phyloP scores from a whole-genome alignment of 257 asterid genomes.

The Lavandula angustifolia region DNA sequence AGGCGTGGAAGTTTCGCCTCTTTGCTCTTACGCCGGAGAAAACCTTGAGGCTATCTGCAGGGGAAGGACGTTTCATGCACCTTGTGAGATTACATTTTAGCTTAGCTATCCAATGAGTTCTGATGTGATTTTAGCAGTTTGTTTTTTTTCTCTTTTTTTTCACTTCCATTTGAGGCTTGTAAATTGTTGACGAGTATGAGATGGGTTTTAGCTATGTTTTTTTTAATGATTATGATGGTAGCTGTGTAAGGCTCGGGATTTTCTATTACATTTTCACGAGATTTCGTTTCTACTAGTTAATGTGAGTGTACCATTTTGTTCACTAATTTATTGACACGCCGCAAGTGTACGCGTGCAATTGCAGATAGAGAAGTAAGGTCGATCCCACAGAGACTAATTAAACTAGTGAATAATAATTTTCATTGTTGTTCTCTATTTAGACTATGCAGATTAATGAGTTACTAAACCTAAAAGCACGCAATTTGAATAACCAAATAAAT shows the following conservation, averaged over 20 bases:
- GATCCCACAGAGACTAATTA: too few species aligned
- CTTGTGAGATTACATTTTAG: constrained; percentile 85
- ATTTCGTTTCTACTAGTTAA: too few species aligned
- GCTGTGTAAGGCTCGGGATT: neutral
- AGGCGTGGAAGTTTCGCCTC: constrained; percentile 97
- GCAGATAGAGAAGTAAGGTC: too few species aligned
- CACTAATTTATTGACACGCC: too few species aligned
- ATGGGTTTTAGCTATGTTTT: constrained; percentile 1
- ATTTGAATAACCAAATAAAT: too few species aligned
- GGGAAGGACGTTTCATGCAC: constrained; percentile 93
- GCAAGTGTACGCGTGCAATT: too few species aligned
- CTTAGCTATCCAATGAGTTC: constrained; percentile 19
- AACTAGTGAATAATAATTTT: too few species aligned
- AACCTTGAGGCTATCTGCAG: constrained; percentile 93
- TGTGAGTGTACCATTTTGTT: too few species aligned
- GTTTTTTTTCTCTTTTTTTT: neutral
- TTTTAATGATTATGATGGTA: constrained; percentile 15
- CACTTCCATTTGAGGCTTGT: constrained; percentile 35
- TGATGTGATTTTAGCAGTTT: constrained; percentile 16
- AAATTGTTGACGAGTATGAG: constrained; percentile 28
- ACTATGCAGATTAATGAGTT: too few species aligned
- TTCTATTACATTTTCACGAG: too few species aligned
- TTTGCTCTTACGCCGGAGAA: constrained; percentile 92
- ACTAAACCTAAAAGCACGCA: too few species aligned
- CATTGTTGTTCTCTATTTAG: too few species aligned